Conservation (phyloP, 106 monocot genomes). For the Vanilla planifolia region DNA sequence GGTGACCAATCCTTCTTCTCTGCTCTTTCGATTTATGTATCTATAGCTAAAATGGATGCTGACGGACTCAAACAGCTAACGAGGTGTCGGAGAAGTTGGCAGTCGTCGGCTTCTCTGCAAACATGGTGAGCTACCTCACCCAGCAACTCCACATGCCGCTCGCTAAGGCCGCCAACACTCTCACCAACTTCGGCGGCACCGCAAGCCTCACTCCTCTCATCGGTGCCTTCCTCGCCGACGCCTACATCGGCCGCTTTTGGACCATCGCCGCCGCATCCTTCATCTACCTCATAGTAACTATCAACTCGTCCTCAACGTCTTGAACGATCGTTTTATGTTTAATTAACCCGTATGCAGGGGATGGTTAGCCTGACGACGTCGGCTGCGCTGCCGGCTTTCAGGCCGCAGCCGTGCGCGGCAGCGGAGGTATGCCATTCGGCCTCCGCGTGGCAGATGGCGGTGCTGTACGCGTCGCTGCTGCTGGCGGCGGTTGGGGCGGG, state of each 20-base stretch:
- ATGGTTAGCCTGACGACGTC: slow-evolving; percentile 65
- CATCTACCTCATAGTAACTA: slow-evolving; percentile 57
- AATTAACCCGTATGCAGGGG: too few relatives aligned
- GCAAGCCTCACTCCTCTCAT: slow-evolving; percentile 71
- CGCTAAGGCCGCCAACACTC: slow-evolving; percentile 70
- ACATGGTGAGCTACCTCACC: slow-evolving; percentile 84
- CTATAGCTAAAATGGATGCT: not conserved
- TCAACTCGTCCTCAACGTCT: not conserved
- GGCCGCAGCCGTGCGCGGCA: slow-evolving; percentile 46
- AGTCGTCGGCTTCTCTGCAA: slow-evolving; percentile 70
- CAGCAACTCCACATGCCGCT: slow-evolving; percentile 72
- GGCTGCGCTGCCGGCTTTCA: slow-evolving; percentile 37
- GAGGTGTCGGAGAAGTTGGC: slow-evolving; percentile 77
- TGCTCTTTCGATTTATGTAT: not conserved
- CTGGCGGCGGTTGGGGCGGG: slow-evolving; percentile 47
- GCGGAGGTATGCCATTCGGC: slow-evolving; percentile 35
- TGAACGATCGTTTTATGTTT: too few relatives aligned
- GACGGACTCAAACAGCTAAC: slow-evolving; percentile 23
- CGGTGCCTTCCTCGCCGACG: slow-evolving; percentile 84
- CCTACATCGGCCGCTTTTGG: slow-evolving; percentile 77
- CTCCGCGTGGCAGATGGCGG: slow-evolving; percentile 35
- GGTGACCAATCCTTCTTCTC: slow-evolving; percentile 17
- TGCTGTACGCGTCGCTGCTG: slow-evolving; percentile 42
- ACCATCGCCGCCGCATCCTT: slow-evolving; percentile 55
- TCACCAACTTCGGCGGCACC: slow-evolving; percentile 81